Base-by-base conservation (phyloP, 305 asterid species). In the Fraxinus baroniana region DNA sequence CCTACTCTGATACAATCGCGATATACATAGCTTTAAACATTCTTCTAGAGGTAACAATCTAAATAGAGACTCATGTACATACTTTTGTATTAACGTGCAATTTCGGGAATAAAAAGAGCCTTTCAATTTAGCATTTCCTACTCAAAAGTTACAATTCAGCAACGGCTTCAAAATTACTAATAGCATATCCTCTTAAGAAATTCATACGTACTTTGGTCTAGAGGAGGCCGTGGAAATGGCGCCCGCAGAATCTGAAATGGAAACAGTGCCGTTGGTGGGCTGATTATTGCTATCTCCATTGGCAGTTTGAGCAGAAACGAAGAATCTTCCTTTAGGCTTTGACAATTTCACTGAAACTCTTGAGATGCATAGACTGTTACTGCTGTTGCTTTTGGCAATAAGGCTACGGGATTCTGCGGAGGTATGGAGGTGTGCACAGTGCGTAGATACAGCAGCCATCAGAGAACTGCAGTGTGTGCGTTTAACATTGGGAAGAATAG, bases 381-480 rank as follows among this genome's bases (percentile, higher is more conserved):
- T 36, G 26, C 26, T 6, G 76, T 76, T 76, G 33, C 78, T 28
- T 79, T 72, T 82, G 44, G 66, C 78, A 52, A 73, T 79, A 78
- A 85, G 76, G 62, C 37, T 79, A 20, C 74, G 84, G 46, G 89
- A 74, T 71, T 71, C 76, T 15, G 77, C 12, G 20, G 86, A 77
- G 49, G 84, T 37, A 75, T 78, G 86, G 55, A 66, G 79, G 17
- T 57, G 86, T 18, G 91, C 66, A 70, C 79, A 60, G 79, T 83
- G 85, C 62, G 89, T 32, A 78, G 91, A 88, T 52, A 87, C 84
- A 57, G 97, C 92, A 90, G 97, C 97, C 97, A 92, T 92, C 72
- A 68, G 60, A 81, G 73, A 37, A 24, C 28, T n/a, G 15, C 7
- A 12, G 18, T 46, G n/a, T 0, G 55, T 13, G 55, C 4, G 46